Evolutionary conservation across 208 protist genomes (phyloP), one percentile per base, ranked within the genome.

Genomic region (Trypanosoma vivax): DNA sequence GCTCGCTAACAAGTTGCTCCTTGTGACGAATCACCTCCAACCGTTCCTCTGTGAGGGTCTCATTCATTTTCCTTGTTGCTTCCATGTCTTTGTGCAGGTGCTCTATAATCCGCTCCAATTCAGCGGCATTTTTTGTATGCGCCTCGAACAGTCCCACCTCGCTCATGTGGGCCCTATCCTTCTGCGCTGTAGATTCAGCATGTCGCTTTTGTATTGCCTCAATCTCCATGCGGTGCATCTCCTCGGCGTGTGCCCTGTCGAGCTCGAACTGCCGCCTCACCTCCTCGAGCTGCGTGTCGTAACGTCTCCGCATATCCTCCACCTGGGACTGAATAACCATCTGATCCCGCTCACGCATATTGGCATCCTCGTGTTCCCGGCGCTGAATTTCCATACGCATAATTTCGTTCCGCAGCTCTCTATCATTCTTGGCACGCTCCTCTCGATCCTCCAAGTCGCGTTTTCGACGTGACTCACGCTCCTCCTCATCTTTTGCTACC

Each of bases 391-490:
- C 88, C 27, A 82, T 42, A n/a, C 65, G 61, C 5, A 83, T 71
- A 50, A 91, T 31, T 56, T 83, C 71, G 13, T 84, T 74, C 9
- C 76, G 73, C 29, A 88, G 43, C 49, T 89, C 79, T 19, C 62
- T 54, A 48, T 95, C 88, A 23, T 76, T 71, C 5, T 70, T 69
- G 29, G 80, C 41, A 13, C 89, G 83, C 16, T 57, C 56, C 42
- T 76, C 80, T 7, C 80, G 67, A 31, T 92, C 83, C 34, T 93
- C 85, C 4, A 85, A 52, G 46, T 95, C 84, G n/a, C 83, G 74
- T 56, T 75, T 73, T 1, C 86, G 65, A 1, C 83, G 76, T 13
- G 41, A 67, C 58, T 93, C 88, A 19, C 80, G 82, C 67, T 95
- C 83, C 62, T 82, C 78, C 45, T 91, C 84, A 40, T 93, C 86